phyloP scores from a whole-genome alignment of 176 grass and related monocot species.

The Oryza brachyantha region DNA sequence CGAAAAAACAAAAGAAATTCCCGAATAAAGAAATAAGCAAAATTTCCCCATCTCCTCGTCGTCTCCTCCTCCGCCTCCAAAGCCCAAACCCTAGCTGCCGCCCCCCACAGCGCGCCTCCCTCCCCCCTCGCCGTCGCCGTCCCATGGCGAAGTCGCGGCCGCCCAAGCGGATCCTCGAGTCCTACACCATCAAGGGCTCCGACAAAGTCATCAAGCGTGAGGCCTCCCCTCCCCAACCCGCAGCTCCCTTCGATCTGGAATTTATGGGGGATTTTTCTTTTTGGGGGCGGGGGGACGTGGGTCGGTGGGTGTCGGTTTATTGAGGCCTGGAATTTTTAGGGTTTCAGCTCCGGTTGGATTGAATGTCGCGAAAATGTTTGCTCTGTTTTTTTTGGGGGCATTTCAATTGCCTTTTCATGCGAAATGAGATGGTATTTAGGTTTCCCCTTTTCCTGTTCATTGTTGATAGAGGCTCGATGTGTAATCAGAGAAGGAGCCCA shows the following conservation, averaged over 20 bases:
- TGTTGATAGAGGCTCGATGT: not conserved
- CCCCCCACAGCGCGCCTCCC: not conserved
- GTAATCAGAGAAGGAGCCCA: not conserved
- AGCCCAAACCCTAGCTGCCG: slow-evolving; percentile 41
- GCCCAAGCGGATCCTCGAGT: slow-evolving; percentile 79
- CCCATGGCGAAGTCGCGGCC: slow-evolving; percentile 73
- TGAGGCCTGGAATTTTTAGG: not conserved
- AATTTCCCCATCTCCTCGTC: slow-evolving; percentile 1
- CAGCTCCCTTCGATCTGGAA: slow-evolving; percentile 5
- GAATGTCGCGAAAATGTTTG: slow-evolving; percentile 18
- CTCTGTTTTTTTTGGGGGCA: not conserved
- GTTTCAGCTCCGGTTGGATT: not conserved
- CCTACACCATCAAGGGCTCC: slow-evolving; percentile 85
- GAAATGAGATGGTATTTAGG: not conserved
- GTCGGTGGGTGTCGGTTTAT: not conserved
- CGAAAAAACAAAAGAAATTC: not conserved
- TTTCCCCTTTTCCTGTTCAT: not conserved
- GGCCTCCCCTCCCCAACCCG: not conserved
- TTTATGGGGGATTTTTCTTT: slow-evolving; percentile 2
- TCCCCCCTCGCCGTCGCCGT: slow-evolving; percentile 23
- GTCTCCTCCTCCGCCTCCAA: not conserved
- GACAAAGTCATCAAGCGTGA: slow-evolving; percentile 91
- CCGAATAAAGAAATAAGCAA: not conserved
- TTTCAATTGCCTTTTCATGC: not conserved
- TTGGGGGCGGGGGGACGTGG: not conserved